A percentile compares a stretch with the other conserved stretches of the same genome.
phyloP scores from a whole-genome alignment of 805 yeast species.

The Candida succiphila region DNA sequence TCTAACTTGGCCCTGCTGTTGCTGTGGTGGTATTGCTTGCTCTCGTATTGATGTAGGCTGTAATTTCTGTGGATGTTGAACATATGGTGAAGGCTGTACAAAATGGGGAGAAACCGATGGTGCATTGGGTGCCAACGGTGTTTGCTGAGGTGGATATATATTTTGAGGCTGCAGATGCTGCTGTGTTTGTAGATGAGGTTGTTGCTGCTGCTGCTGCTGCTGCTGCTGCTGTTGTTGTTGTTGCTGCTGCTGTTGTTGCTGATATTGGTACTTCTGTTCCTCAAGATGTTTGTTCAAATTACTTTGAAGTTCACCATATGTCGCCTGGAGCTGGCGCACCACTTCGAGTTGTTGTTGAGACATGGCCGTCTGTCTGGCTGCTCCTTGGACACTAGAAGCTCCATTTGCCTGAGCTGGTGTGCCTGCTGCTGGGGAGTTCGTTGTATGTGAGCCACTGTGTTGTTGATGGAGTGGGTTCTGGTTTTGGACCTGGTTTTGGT shows the following conservation, averaged over 20 bases:
- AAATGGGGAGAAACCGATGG: too few relatives aligned
- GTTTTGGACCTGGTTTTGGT: constrained; percentile 1
- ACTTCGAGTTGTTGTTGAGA: constrained; percentile 14
- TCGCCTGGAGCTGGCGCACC: constrained; percentile 18
- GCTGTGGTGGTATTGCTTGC: too few relatives aligned
- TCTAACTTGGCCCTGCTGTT: too few relatives aligned
- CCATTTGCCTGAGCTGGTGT: constrained; percentile 17
- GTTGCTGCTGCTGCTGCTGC: constrained; percentile 4
- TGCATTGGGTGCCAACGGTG: too few relatives aligned
- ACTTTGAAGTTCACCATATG: constrained; percentile 19
- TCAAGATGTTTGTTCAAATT: constrained; percentile 13
- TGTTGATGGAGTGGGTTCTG: constrained; percentile 4
- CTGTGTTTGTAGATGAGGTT: constrained; percentile 4
- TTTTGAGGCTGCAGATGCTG: constrained; percentile 11
- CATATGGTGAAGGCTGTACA: too few relatives aligned
- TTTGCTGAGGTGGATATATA: too few relatives aligned
- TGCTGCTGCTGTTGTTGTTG: constrained; percentile 3
- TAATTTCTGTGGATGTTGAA: too few relatives aligned
- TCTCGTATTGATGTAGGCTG: too few relatives aligned
- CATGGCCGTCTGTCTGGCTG: too few relatives aligned
- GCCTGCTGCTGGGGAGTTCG: constrained; percentile 8
- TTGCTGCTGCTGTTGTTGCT: constrained; percentile 1
- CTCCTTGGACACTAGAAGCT: constrained; percentile 16
- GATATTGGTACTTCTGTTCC: constrained; percentile 7
- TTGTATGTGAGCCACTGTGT: constrained; percentile 8